Conservation (phyloP, 768 basidiomycete genomes). For the Macrolepiota albuminosa region DNA sequence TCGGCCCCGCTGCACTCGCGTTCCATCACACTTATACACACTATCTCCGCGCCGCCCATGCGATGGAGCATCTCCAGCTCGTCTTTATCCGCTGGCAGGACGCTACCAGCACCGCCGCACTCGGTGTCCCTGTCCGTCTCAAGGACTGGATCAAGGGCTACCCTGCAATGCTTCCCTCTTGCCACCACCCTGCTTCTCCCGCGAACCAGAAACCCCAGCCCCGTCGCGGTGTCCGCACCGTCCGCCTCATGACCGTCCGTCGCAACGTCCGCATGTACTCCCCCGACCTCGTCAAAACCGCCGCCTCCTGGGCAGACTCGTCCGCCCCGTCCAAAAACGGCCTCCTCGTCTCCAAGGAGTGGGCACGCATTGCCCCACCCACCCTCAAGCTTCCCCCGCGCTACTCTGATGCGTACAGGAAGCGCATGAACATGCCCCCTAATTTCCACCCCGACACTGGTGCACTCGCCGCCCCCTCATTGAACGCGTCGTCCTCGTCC, state of each 20-base stretch:
- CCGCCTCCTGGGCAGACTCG: constrained; percentile 42
- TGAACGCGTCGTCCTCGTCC: constrained; percentile 32
- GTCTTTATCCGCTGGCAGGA: constrained; percentile 85
- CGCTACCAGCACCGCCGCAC: constrained; percentile 47
- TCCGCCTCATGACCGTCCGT: constrained; percentile 73
- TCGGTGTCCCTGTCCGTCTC: constrained; percentile 79
- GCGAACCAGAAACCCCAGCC: constrained; percentile 49
- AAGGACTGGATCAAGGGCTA: constrained; percentile 92
- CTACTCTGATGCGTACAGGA: constrained; percentile 73
- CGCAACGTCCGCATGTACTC: constrained; percentile 87
- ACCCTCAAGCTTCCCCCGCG: constrained; percentile 57
- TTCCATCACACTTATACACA: constrained; percentile 47
- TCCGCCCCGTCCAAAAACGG: constrained; percentile 31
- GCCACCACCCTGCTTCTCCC: constrained; percentile 30
- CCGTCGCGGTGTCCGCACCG: constrained; percentile 69
- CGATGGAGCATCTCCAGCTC: constrained; percentile 91
- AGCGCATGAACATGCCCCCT: constrained; percentile 65
- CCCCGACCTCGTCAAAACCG: constrained; percentile 73
- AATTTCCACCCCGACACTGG: constrained; percentile 53
- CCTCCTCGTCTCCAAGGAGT: constrained; percentile 62
- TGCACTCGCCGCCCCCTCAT: constrained; percentile 23
- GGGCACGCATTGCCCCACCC: constrained; percentile 66
- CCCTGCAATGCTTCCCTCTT: constrained; percentile 68
- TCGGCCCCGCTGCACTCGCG: constrained; percentile 46
- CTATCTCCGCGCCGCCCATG: constrained; percentile 80